Conservation (phyloP, 2,329 filamentous ascomycete species). For the Fusarium vanettenii region DNA sequence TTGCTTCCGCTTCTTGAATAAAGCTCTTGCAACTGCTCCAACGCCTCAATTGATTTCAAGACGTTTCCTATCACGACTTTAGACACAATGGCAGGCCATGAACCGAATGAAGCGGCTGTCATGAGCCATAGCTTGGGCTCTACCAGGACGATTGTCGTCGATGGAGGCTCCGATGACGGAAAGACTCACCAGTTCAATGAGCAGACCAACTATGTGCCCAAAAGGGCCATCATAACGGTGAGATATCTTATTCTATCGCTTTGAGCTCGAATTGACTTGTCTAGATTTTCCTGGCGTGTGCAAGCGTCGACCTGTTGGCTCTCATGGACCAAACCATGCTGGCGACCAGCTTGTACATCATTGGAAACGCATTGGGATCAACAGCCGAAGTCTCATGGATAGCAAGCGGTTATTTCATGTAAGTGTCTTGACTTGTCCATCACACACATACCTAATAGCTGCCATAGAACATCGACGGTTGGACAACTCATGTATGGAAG, state of each 20-base stretch:
- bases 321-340: conserved; percentile 70
- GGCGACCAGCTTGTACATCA: conserved; percentile 65
- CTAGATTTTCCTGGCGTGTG: conserved; percentile 68
- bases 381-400: conserved; percentile 66
- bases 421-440: conserved; percentile 27
- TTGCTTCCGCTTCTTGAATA: not conserved
- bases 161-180: conserved; percentile 25
- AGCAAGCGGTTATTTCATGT: conserved; percentile 67
- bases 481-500: conserved; percentile 60
- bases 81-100: not conserved
- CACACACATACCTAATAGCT: not conserved
- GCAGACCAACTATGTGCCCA: conserved; percentile 67
- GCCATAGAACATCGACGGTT: conserved; percentile 55
- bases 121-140: conserved; percentile 19
- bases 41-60: not conserved
- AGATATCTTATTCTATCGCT: not conserved
- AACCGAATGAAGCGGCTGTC: not conserved
- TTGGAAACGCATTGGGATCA: conserved; percentile 62
- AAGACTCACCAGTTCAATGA: conserved; percentile 59
- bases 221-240: conserved; percentile 63
- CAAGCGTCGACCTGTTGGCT: conserved; percentile 65
- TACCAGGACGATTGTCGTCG: conserved; percentile 3
- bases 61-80: not conserved
- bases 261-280: conserved; percentile 10
- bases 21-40: not conserved